Evolutionary conservation across 345 rosid species (phyloP).

Genomic region (Adansonia digitata): DNA sequence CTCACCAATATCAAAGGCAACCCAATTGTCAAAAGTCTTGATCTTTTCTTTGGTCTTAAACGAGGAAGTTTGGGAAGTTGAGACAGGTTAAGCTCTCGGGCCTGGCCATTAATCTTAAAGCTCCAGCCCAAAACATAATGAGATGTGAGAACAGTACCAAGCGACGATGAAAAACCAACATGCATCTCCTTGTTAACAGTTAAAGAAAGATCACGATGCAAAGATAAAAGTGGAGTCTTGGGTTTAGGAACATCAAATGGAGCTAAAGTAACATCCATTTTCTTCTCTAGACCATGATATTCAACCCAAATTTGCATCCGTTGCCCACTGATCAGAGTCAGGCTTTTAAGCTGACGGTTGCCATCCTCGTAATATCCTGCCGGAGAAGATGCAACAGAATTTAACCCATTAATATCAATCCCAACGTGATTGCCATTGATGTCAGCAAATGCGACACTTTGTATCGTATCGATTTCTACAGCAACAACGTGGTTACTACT

Average conservation of each 20-base stretch:
- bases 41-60: slow-evolving; percentile 20
- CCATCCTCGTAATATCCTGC: slow-evolving; percentile 12
- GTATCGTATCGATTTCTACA: slow-evolving; percentile 26
- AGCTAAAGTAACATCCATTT: slow-evolving; percentile 35
- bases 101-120: slow-evolving; percentile 38
- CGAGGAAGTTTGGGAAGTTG: slow-evolving; percentile 62
- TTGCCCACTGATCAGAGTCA: slow-evolving; percentile 29
- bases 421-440: slow-evolving; percentile 28
- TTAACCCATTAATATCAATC: slow-evolving; percentile 18
- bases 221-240: slow-evolving; percentile 35
- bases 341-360: not conserved
- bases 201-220: slow-evolving; percentile 35
- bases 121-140: slow-evolving; percentile 77
- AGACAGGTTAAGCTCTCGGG: slow-evolving; percentile 36
- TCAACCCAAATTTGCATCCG: slow-evolving; percentile 48
- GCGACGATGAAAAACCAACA: slow-evolving; percentile 70
- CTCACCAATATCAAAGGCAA: slow-evolving; percentile 34
- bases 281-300: slow-evolving; percentile 31
- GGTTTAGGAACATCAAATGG: slow-evolving; percentile 37
- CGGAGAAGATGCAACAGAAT: not conserved
- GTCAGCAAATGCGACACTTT: slow-evolving; percentile 11
- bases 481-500: slow-evolving; percentile 26
- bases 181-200: slow-evolving; percentile 33
- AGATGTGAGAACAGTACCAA: slow-evolving; percentile 34
- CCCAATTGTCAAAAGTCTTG: slow-evolving; percentile 39